These are phyloP conservation scores for Handroanthus guayacan DNA, from an alignment of 257 asterid genomes.

Conservation along the genomic window DNA sequence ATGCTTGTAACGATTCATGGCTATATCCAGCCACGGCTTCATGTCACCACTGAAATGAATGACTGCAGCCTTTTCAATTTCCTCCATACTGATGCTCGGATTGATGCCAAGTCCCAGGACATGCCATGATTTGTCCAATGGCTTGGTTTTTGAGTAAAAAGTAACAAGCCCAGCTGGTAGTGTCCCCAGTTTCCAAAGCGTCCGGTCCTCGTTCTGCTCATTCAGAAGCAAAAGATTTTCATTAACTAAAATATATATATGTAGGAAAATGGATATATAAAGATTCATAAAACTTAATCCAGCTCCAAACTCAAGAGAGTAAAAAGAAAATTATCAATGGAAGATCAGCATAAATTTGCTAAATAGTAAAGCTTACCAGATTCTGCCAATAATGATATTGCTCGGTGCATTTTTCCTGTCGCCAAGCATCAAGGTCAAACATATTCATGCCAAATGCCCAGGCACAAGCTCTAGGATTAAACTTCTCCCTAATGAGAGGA, in stretches of 20 bases:
- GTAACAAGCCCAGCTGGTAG: conserved; percentile 89
- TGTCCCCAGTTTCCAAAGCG: conserved; percentile 82
- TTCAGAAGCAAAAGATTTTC: conserved; percentile 23
- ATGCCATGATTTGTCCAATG: conserved; percentile 95
- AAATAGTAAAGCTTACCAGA: conserved; percentile 52
- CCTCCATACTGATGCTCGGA: conserved; percentile 95
- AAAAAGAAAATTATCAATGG: conserved; percentile 7
- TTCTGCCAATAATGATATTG: conserved; percentile 93
- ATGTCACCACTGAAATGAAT: conserved; percentile 96
- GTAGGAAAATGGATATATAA: not conserved
- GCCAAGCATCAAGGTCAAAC: conserved; percentile 95
- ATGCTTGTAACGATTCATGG: conserved; percentile 87
- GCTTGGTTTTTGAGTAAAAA: conserved; percentile 78
- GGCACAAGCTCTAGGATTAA: conserved; percentile 87
- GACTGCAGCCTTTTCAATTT: conserved; percentile 88
- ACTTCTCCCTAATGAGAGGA: conserved; percentile 81
- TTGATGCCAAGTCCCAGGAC: conserved; percentile 89
- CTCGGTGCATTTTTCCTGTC: conserved; percentile 76
- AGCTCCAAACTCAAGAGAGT: not conserved
- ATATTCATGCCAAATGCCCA: conserved; percentile 98
- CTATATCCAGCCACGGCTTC: conserved; percentile 99
- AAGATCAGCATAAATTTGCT: conserved; percentile 25
- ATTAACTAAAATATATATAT: conserved; percentile 6
- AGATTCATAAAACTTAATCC: not conserved
- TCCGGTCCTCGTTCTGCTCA: conserved; percentile 81